Evolutionary conservation across 1,284 basidiomycete genomes (phyloP), one percentile per base, ranked within the genome.

Genomic region (Trametes pubescens): DNA sequence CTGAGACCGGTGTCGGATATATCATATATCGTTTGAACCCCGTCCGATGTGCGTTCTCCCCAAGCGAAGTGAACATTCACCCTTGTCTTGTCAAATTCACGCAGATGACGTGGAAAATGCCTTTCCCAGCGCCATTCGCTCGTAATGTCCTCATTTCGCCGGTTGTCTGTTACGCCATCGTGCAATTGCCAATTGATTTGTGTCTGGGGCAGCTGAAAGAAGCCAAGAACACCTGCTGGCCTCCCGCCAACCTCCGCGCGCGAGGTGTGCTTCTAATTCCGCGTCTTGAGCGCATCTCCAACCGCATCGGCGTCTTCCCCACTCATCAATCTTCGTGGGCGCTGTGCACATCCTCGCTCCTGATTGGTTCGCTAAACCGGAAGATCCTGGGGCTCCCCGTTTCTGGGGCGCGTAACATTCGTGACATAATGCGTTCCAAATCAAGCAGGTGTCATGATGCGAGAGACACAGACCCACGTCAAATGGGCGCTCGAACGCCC

Each of bases 311-410:
- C 26, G 37, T 16, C 14, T 38, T 16, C 21, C 24, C 47, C 11
- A 29, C 35, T n/a, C 22, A 51, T n/a, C 22, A 51, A 51, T 51
- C 53, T 52, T 44, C n/a, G 51, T 47, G 57, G 46, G 53, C 53
- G 48, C 58, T 55, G 53, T 29, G 24, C 22, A 38, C 52, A 51
- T 48, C 55, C 40, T 37, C 54, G 18, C 29, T n/a, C n/a, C 55
- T 61, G 51, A 66, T 66, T 66, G 62, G 62, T 44, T 51, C 62
- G 51, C 48, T 51, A 55, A 43, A 37, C 29, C 37, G 49, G 52
- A 53, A 24, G 35, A 48, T n/a, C 43, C 37, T 55, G 56, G 51
- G 59, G 38, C 52, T 49, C 32, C 46, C 44, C 34, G 61, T 65
- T 59, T 61, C 64, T 54, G 57, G 55, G 59, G 56, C 51, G 57